Conservation (phyloP, 2,329 filamentous ascomycete species). For the Gaeumannomyces sp. region DNA sequence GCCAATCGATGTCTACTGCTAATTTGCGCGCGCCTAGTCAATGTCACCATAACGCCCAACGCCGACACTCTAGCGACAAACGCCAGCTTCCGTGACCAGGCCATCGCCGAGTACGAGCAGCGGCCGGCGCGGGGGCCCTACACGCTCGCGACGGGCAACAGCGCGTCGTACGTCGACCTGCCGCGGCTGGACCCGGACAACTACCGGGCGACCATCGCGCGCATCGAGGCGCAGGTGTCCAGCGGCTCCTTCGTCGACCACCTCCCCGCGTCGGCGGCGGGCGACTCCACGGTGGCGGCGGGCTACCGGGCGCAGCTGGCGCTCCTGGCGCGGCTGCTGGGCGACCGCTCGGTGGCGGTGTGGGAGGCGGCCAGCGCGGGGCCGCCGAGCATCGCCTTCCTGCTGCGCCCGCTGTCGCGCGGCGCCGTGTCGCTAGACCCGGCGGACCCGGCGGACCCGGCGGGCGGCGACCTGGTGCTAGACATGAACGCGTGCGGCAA, state of each 20-base stretch:
- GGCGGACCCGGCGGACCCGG: constrained; percentile 2
- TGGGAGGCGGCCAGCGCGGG: constrained; percentile 12
- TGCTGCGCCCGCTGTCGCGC: constrained; percentile 11
- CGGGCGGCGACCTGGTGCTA: constrained; percentile 10
- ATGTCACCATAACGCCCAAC: neutral
- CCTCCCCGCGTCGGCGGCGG: constrained; percentile 22
- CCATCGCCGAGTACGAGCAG: constrained; percentile 24
- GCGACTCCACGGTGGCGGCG: neutral
- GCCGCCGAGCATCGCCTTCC: constrained; percentile 5
- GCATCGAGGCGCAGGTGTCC: constrained; percentile 19
- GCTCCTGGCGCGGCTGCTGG: constrained; percentile 38
- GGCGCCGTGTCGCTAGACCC: constrained; percentile 11
- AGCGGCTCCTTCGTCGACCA: constrained; percentile 11
- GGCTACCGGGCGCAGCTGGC: constrained; percentile 33
- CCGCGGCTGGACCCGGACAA: constrained; percentile 18
- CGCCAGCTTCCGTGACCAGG: constrained; percentile 26
- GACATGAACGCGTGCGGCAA: constrained; percentile 12
- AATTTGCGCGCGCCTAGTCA: neutral
- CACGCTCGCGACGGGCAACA: constrained; percentile 28
- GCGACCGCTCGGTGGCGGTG: constrained; percentile 7
- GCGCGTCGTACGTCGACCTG: constrained; percentile 24
- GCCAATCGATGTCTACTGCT: neutral
- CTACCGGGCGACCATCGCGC: constrained; percentile 18
- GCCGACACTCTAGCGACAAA: constrained; percentile 12
- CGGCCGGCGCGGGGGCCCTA: constrained; percentile 29